phyloP scores from a whole-genome alignment of 148 eudicot genomes.

The Spergularia marina region DNA sequence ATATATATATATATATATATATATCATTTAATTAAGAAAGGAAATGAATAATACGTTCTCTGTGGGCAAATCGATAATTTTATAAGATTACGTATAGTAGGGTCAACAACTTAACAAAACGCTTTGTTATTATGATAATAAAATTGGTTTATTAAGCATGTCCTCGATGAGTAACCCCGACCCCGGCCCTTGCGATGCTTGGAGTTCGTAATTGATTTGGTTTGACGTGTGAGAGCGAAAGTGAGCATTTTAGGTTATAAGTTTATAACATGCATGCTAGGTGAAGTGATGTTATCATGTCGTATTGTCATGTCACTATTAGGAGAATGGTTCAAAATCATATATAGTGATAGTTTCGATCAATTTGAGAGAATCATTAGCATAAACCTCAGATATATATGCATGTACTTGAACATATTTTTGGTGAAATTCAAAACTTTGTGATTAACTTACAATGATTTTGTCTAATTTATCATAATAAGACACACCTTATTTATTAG shows the following conservation, averaged over 20 bases:
- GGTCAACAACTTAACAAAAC: too few species aligned
- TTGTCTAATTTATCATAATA: slow-evolving; percentile 6
- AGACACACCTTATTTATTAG: neutral
- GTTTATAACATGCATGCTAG: slow-evolving; percentile 1
- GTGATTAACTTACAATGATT: neutral
- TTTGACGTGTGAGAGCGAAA: slow-evolving; percentile 11
- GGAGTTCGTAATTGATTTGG: neutral
- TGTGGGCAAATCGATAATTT: too few species aligned
- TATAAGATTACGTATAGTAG: too few species aligned
- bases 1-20: too few species aligned
- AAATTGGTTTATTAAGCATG: too few species aligned
- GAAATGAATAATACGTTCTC: too few species aligned
- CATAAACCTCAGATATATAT: slow-evolving; percentile 3
- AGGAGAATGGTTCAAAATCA: neutral
- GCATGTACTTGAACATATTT: slow-evolving; percentile 4
- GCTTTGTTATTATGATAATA: too few species aligned
- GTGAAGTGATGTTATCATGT: slow-evolving; percentile 16
- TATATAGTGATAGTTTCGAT: slow-evolving; percentile 17
- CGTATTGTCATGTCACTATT: slow-evolving; percentile 1
- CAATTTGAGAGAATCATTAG: neutral
- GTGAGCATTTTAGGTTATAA: neutral
- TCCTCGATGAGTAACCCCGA: too few species aligned
- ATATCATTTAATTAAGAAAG: too few species aligned
- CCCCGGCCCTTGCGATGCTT: too few species aligned
- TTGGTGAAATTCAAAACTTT: neutral